Conservation (phyloP, 106 monocot species). For the Hemerocallis citrina region DNA sequence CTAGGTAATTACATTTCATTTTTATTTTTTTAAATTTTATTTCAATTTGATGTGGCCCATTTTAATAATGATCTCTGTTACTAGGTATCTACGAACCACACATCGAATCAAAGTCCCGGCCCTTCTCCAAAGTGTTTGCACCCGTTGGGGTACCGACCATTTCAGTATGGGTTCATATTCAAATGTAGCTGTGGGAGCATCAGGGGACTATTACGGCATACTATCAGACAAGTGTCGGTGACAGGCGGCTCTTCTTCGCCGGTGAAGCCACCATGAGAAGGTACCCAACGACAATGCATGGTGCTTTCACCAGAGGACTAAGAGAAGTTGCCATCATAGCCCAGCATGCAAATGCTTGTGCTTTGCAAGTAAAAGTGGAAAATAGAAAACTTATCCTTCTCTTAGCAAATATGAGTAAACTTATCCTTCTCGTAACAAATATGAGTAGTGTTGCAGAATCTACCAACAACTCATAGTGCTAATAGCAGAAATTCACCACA, state of each 20-base stretch:
- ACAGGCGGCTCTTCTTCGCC: slow-evolving; percentile 91
- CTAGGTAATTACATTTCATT: no score
- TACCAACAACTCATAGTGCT: no score
- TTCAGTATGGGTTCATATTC: slow-evolving; percentile 97
- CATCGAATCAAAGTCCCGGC: slow-evolving; percentile 86
- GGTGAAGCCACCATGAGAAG: slow-evolving; percentile 92
- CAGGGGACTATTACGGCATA: slow-evolving; percentile 97
- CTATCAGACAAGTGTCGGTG: slow-evolving; percentile 85
- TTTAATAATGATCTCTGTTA: no score
- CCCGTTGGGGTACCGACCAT: slow-evolving; percentile 88
- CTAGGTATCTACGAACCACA: slow-evolving; percentile 12
- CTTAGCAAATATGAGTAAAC: no score
- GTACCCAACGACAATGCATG: slow-evolving; percentile 99
- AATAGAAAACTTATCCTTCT: no score
- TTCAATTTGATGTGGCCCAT: no score
- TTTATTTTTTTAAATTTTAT: no score
- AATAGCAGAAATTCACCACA: no score
- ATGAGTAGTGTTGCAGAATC: no score
- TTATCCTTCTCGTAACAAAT: no score
- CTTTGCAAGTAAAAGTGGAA: slow-evolving; percentile 49
- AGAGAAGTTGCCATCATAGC: slow-evolving; percentile 85
- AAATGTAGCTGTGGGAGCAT: slow-evolving; percentile 87
- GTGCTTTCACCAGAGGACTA: slow-evolving; percentile 87
- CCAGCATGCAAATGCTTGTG: slow-evolving; percentile 69
- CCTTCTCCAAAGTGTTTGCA: slow-evolving; percentile 97